Base-by-base conservation (phyloP, 2,329 filamentous ascomycete species). In the Penicillium sp. region DNA sequence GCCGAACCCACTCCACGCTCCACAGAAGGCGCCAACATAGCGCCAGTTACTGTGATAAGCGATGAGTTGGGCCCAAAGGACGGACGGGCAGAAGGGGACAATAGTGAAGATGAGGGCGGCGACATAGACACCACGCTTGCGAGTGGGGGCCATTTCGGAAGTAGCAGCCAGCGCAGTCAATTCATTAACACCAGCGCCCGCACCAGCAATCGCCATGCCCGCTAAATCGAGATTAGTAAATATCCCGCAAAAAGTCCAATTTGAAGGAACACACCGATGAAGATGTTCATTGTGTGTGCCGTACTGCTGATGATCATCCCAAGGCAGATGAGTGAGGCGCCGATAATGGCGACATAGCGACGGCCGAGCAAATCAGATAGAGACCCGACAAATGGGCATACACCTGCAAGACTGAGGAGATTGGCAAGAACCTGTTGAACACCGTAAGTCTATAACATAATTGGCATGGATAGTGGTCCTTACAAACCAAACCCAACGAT, bases 101-200 rank as follows among this genome's bases (percentile, higher is more conserved):
- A 87, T 84, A 49, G 81, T 84, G 61, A 85, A 78, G 42, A 86
- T 79, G 13, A 88, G 70, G 0, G 78, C 67, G 12, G 81, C 81
- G 23, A 87, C 80, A 62, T 87, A 87, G 63, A 79, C 79, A 28
- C 83, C 85, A 44, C 86, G 80, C 67, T 87, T 82, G 16, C 80
- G 75, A 18, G 82, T 82, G 1, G 86, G 86, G 0, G 84, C 86
- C 54, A 89, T 77, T 65, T 89, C 86, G 2, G 84, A 83, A 1
- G 85, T 86, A 31, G 80, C 86, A 26, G 86, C 85, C 8, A 89
- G 74, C 4, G 86, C 85, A 6, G 84, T 88, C 31, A 89, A 73
- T 67, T 88, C 85, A 59, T 85, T 85, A 54, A 88, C 79, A 13
- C 86, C 86, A 10, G 85, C 85, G 31, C 85, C 86, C 6, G 83